Evolutionary conservation across 2,329 filamentous ascomycete genomes (phyloP).

Genomic region (Colletotrichum aenigma): DNA sequence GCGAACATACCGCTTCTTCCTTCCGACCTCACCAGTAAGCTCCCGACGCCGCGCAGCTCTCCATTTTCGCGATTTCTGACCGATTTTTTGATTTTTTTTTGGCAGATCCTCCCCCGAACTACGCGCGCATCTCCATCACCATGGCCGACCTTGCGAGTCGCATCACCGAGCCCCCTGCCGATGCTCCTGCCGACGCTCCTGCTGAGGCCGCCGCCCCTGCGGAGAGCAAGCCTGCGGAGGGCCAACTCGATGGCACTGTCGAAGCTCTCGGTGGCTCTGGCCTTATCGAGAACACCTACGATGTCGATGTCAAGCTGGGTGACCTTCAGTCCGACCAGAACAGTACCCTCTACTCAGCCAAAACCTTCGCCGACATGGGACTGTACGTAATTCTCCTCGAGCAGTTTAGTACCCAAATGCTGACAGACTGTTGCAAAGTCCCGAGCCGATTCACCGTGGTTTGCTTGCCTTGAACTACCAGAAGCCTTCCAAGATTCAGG

Average conservation of each 20-base stretch:
- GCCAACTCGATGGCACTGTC: conserved; percentile 40
- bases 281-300: conserved; percentile 75
- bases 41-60: conserved; percentile 19
- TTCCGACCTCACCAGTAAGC: not conserved
- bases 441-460: conserved; percentile 71
- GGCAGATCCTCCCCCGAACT: not conserved
- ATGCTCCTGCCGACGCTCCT: conserved; percentile 22
- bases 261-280: conserved; percentile 51
- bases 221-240: conserved; percentile 10
- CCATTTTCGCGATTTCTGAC: not conserved
- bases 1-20: conserved; percentile 6
- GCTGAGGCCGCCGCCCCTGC: conserved; percentile 24
- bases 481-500: conserved; percentile 98
- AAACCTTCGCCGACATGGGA: conserved; percentile 83
- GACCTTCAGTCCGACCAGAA: conserved; percentile 86
- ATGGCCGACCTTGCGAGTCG: conserved; percentile 58
- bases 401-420: not conserved
- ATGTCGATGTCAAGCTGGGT: conserved; percentile 91
- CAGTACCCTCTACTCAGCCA: conserved; percentile 85
- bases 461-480: conserved; percentile 84
- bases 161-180: conserved; percentile 46
- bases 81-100: not conserved
- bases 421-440: conserved; percentile 24
- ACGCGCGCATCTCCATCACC: conserved; percentile 6
- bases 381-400: conserved; percentile 62